Base-by-base conservation (phyloP, 2,329 filamentous ascomycete species). In the Fusarium globosum region DNA sequence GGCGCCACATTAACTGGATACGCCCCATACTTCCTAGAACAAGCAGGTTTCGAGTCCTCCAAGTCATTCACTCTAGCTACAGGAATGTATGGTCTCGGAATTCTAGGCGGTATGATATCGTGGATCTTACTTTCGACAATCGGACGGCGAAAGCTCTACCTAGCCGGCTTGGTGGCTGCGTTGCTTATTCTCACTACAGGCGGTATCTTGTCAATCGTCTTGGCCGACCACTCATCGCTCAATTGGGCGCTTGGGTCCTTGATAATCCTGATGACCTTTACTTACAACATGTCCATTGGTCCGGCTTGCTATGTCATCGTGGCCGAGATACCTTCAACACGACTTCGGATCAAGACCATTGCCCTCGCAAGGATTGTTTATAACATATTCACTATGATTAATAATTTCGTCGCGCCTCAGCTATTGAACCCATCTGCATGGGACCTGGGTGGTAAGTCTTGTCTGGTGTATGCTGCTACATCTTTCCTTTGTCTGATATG, bases 1-100 rank as follows among this genome's bases (percentile, higher is more conserved):
- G 76, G 76, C 5, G 61, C 41, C 15, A 43, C 60, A 2, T 39
- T 73, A 16, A 73, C 52, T 0, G 57, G 56, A 7, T 72, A 73
- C 23, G 65, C 65, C 2, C 45, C 81, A 1, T 85, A 83, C 74
- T 85, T 85, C 68, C 82, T 83, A 72, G 76, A 81, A 42, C 82
- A 83, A 63, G 79, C 83, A 4, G 84, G 85, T 48, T 78, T 85
- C 36, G 65, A 77, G n/a, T 72, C 80, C 28, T 69, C 75, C 4
- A 75, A 80, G 12, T 81, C 82, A 0, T 85, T 83, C 66, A 80
- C 77, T 46, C 78, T 86, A 53, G 77, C 79, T 21, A 75, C 84
- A 14, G 81, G 79, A 5, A 81, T 81, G 51, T 82, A 80, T 16
- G 79, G 78, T 15, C 78, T 85, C 36, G 83, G 81, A 11, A 82